phyloP scores from a whole-genome alignment of 1,139 yeast genomes.

The Sugiyamaella castrensis region DNA sequence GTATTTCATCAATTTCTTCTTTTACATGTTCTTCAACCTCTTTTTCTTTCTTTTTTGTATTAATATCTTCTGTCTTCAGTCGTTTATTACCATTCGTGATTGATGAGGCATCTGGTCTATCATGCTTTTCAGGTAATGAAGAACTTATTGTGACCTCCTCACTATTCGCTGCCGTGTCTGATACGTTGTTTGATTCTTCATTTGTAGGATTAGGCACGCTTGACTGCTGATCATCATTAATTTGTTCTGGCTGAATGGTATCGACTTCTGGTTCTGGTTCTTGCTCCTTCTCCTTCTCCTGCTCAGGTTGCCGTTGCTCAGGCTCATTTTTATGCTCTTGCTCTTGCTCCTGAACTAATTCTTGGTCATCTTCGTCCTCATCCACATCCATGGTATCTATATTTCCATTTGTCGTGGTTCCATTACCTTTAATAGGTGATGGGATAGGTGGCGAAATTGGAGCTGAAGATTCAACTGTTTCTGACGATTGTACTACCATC shows the following conservation, averaged over 20 bases:
- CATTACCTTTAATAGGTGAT: slow-evolving; percentile 17
- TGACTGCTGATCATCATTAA: not conserved
- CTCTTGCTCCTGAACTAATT: not conserved
- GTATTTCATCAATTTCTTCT: not conserved
- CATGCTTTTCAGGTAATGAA: slow-evolving; percentile 2
- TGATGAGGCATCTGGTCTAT: slow-evolving; percentile 3
- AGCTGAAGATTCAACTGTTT: slow-evolving; percentile 14
- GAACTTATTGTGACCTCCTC: not conserved
- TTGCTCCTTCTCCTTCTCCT: not conserved
- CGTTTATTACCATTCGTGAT: slow-evolving; percentile 7
- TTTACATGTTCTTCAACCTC: not conserved
- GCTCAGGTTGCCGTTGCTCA: no score
- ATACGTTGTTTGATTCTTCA: not conserved
- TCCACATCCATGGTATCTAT: slow-evolving; percentile 2
- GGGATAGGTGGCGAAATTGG: slow-evolving; percentile 26
- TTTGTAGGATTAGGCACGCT: not conserved
- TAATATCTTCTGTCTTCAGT: slow-evolving; percentile 7
- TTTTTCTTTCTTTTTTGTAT: slow-evolving; percentile 1
- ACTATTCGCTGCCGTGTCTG: not conserved
- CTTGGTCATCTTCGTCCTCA: not conserved
- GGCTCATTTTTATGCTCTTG: not conserved
- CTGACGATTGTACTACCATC: slow-evolving; percentile 8
- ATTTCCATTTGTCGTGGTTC: not conserved
- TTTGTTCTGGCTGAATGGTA: not conserved
- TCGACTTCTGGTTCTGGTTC: not conserved